A percentile compares a stretch with the other conserved stretches of the same genome.
Evolutionary conservation across 2,329 filamentous ascomycete genomes (phyloP).

Genomic region (Sporothrix pallida): DNA sequence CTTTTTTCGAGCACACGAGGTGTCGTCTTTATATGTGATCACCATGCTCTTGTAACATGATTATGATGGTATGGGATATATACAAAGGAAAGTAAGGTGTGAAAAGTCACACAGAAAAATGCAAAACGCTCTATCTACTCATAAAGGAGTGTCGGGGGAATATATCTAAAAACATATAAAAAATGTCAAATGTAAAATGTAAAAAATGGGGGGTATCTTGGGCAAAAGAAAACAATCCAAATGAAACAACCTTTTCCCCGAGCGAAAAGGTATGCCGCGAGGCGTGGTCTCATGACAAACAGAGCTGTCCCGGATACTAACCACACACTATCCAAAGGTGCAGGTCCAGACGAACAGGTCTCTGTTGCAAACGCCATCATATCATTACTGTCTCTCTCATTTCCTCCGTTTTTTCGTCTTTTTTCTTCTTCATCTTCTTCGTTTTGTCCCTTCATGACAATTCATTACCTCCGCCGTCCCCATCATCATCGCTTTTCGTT

Average conservation of each 20-base stretch:
- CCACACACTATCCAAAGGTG: conserved; percentile 4
- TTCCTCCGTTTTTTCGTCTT: neutral
- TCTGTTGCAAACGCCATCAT: conserved; percentile 13
- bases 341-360: neutral
- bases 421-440: neutral
- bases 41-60: neutral
- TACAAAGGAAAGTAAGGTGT: conserved; percentile 19
- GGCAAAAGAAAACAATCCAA: conserved; percentile 21
- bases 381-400: neutral
- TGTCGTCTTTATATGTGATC: neutral
- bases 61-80: neutral
- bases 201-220: conserved; percentile 30
- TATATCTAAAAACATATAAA: no score
- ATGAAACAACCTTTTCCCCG: neutral
- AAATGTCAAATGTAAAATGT: no score
- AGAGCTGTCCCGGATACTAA: neutral
- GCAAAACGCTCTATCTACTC: conserved; percentile 20
- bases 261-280: conserved; percentile 8
- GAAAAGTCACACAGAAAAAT: neutral
- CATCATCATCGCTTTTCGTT: neutral
- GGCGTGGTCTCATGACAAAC: conserved; percentile 20
- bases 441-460: conserved; percentile 6
- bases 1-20: neutral
- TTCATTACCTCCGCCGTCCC: conserved; percentile 16
- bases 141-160: conserved; percentile 16